phyloP scores from a whole-genome alignment of 2,329 filamentous ascomycete species.

The Pezicula carpinea region DNA sequence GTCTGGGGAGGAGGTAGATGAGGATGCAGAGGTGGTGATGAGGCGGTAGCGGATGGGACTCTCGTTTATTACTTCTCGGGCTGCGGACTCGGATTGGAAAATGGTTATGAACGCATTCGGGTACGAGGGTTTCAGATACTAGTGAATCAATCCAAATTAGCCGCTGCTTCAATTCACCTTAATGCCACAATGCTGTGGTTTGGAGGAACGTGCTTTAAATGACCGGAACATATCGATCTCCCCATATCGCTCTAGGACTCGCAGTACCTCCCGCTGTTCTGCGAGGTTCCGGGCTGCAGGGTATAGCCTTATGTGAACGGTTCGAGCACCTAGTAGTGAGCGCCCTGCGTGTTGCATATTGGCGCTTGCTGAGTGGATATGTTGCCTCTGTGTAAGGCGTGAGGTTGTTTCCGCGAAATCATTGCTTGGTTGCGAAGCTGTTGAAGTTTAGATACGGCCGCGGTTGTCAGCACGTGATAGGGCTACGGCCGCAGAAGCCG shows the following conservation, averaged over 20 bases:
- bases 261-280: constrained; percentile 28
- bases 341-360: too few relatives aligned
- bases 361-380: too few relatives aligned
- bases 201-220: constrained; percentile 21
- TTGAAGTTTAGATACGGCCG: too few relatives aligned
- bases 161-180: not conserved
- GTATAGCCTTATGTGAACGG: constrained; percentile 26
- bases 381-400: too few relatives aligned
- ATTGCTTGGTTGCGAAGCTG: too few relatives aligned
- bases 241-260: constrained; percentile 27
- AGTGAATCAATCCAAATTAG: not conserved
- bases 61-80: constrained; percentile 14
- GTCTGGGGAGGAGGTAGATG: too few relatives aligned
- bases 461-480: too few relatives aligned
- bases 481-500: too few relatives aligned
- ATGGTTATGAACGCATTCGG: constrained; percentile 25
- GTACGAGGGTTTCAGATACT: constrained; percentile 9
- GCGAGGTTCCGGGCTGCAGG: constrained; percentile 25
- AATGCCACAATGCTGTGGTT: not conserved
- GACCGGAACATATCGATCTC: constrained; percentile 27
- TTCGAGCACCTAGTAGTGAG: constrained; percentile 9
- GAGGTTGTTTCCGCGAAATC: too few relatives aligned
- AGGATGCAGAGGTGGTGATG: constrained; percentile 3
- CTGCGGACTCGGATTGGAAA: constrained; percentile 18
- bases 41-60: constrained; percentile 26